phyloP scores from a whole-genome alignment of 2,329 filamentous ascomycete genomes.

The Fusarium multiceps region DNA sequence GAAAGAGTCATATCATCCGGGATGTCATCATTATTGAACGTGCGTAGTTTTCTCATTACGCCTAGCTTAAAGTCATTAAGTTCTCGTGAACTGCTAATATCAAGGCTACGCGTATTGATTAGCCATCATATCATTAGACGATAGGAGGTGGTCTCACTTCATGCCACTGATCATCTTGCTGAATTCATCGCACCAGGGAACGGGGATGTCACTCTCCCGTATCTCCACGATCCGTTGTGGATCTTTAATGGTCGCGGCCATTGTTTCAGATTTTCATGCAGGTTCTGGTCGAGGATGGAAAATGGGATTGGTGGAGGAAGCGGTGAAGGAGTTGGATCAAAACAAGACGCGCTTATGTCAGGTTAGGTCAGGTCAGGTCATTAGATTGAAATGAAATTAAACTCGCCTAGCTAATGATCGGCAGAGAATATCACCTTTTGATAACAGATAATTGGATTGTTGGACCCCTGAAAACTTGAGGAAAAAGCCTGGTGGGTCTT shows the following conservation, averaged over 20 bases:
- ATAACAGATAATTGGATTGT: neutral
- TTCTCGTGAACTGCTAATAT: neutral
- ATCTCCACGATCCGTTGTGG: slow-evolving; percentile 8
- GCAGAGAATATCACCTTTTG: neutral
- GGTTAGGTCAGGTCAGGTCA: neutral
- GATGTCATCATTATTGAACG: slow-evolving; percentile 11
- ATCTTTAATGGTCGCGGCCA: slow-evolving; percentile 11
- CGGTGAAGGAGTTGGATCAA: neutral
- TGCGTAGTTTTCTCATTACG: neutral
- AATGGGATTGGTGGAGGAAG: neutral
- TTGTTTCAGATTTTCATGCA: neutral
- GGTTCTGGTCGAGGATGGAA: neutral
- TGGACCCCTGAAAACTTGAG: neutral
- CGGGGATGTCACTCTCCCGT: neutral
- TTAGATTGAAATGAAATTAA: neutral
- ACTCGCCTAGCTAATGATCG: neutral
- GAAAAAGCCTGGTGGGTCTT: neutral
- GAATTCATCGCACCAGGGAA: slow-evolving; percentile 25
- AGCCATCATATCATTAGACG: fast-evolving
- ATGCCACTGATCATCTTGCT: slow-evolving; percentile 29
- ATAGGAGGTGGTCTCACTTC: neutral
- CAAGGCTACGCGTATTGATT: neutral
- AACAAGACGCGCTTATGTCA: neutral
- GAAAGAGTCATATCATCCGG: neutral
- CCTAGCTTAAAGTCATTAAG: slow-evolving; percentile 4